Evolutionary conservation across 371 early-diverging fungal genomes (phyloP), one percentile per base, ranked within the genome.

Genomic region (Apophysomyces ossiformis): DNA sequence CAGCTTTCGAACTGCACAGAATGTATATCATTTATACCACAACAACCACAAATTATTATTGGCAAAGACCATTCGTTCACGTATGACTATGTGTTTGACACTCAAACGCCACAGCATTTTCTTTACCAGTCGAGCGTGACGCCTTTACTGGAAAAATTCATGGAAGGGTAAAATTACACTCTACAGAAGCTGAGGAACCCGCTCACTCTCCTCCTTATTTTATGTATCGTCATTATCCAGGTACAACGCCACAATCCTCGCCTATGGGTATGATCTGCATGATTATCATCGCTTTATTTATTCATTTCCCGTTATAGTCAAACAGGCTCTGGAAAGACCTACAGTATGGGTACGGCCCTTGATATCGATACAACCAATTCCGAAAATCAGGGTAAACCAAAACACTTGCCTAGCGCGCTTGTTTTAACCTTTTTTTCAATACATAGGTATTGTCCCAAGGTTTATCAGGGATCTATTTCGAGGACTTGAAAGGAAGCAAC

Each of bases 241-340:
- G 16, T 85, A 79, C 87, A 97, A 94, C 85, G 94, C 87, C 63
- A 96, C 92, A n/a, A 91, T 93, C 57, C 86, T 99, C 39, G 99
- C 98, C 32, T 99, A 99, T 79, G 99, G 92, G 73, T 92, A 95
- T 76, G 85, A 83, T 41, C 32, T 56, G 58, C 54, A 21, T 50
- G 16, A 21, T 13, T 11, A 13, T 41, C 13, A 41, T 41, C 54
- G 21, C 21, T 18, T 32, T 16, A 46, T 50, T 56, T 57, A 56
- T 60, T n/a, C 18, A 18, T 60, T 57, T 57, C 5, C 43, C 26
- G 32, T 12, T 64, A 37, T 61, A 79, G 92, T 37, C 94, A 97
- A 84, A 95, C 95, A 11, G 93, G 94, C 8, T 92, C 93, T 15
- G 97, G 98, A 56, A 99, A 99, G 85, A 99, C 99, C 5, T 96